phyloP scores from a whole-genome alignment of 768 basidiomycete species.

The Sarcomyxa edulis region DNA sequence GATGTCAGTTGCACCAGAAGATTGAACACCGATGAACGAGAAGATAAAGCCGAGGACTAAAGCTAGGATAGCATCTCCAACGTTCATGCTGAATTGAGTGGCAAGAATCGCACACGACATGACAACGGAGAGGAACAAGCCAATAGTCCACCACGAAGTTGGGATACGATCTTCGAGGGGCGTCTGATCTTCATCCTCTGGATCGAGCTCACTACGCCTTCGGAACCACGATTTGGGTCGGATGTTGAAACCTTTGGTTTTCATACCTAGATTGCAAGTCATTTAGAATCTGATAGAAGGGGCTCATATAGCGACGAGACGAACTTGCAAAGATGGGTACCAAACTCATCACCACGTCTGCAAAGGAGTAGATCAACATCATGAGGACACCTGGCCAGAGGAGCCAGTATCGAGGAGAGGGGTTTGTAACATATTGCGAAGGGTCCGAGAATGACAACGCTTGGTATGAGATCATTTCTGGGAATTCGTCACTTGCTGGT shows the following conservation, averaged over 20 bases:
- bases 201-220: slow-evolving; percentile 19
- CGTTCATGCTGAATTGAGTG: slow-evolving; percentile 50
- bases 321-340: slow-evolving; percentile 28
- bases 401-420: slow-evolving; percentile 58
- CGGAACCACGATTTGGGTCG: slow-evolving; percentile 27
- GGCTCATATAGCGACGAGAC: too few species aligned
- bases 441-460: slow-evolving; percentile 43
- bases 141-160: slow-evolving; percentile 46
- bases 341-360: slow-evolving; percentile 41
- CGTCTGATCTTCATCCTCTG: slow-evolving; percentile 46
- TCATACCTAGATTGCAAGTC: too few species aligned
- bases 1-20: slow-evolving; percentile 53
- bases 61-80: slow-evolving; percentile 52
- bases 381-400: slow-evolving; percentile 59
- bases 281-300: too few species aligned
- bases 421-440: slow-evolving; percentile 28
- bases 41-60: slow-evolving; percentile 60
- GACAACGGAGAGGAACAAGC: slow-evolving; percentile 42
- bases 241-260: slow-evolving; percentile 11
- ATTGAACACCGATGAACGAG: slow-evolving; percentile 64
- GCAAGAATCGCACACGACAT: slow-evolving; percentile 49
- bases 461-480: slow-evolving; percentile 36
- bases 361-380: slow-evolving; percentile 58
- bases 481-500: slow-evolving; percentile 28
- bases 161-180: slow-evolving; percentile 53